Evolutionary conservation across 768 basidiomycete species (phyloP).

Genomic region (Gymnopilus junonius): DNA sequence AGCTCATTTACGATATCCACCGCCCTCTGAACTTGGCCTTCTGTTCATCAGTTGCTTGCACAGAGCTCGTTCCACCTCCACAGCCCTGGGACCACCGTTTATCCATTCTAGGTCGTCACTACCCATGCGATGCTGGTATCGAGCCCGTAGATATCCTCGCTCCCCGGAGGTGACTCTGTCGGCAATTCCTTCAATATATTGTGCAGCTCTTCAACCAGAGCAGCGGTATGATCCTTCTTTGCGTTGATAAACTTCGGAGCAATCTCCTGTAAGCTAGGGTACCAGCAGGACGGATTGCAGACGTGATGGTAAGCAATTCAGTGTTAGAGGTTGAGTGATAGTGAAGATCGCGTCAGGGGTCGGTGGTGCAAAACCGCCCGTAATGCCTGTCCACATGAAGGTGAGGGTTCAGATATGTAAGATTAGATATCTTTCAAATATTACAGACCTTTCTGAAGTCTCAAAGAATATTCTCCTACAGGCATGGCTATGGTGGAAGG

Average conservation of each 20-base stretch:
- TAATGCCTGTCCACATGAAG: constrained; percentile 55
- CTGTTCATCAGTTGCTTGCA: constrained; percentile 59
- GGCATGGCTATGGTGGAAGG: constrained; percentile 37
- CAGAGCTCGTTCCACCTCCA: constrained; percentile 50
- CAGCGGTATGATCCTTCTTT: constrained; percentile 33
- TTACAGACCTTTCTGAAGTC: constrained; percentile 62
- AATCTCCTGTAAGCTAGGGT: constrained; percentile 45
- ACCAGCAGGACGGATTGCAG: constrained; percentile 53
- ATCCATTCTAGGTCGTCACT: constrained; percentile 63
- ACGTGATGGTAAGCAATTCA: constrained; percentile 45
- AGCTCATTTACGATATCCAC: constrained; percentile 67
- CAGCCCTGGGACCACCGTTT: constrained; percentile 69
- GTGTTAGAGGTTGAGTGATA: constrained; percentile 46
- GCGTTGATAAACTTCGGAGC: constrained; percentile 45
- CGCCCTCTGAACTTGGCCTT: constrained; percentile 71
- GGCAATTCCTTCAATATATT: constrained; percentile 63
- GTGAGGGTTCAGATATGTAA: background rate
- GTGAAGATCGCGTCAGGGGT: constrained; percentile 59
- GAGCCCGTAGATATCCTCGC: constrained; percentile 74
- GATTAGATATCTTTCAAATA: background rate
- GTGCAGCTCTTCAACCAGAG: constrained; percentile 62
- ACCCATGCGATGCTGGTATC: constrained; percentile 67
- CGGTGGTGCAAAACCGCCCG: constrained; percentile 77
- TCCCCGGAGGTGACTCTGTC: constrained; percentile 57
- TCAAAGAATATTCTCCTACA: constrained; percentile 55